Conservation (phyloP, 345 rosid genomes). For the Fremontodendron californicum region DNA sequence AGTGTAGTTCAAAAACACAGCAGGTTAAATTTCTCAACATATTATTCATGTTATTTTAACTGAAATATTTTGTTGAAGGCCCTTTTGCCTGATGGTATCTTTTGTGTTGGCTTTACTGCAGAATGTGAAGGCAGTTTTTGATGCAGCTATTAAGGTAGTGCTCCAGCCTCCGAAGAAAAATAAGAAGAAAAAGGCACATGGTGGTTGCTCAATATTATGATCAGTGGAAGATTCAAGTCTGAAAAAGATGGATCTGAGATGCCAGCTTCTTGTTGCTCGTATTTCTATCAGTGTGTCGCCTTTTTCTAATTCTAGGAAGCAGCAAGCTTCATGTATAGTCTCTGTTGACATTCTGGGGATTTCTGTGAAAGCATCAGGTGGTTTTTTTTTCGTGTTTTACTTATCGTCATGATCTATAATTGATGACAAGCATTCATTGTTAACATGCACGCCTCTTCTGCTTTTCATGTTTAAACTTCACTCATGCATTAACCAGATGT, state of each 20-base stretch:
- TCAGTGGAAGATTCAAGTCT: neutral
- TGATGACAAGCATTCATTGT: neutral
- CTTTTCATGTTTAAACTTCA: neutral
- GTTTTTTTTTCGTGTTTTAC: neutral
- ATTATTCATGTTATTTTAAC: too few relatives aligned
- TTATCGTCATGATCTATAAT: neutral
- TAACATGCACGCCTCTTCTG: neutral
- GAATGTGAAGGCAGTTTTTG: slow-evolving; percentile 6
- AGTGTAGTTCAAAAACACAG: neutral
- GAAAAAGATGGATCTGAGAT: neutral
- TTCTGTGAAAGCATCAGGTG: neutral
- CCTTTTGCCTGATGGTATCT: neutral
- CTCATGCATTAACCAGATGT: neutral
- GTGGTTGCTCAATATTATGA: neutral
- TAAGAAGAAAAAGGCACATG: neutral
- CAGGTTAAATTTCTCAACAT: neutral
- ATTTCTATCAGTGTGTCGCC: neutral
- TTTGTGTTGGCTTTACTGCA: slow-evolving; percentile 16
- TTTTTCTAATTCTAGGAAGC: neutral
- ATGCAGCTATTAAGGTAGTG: slow-evolving; percentile 4
- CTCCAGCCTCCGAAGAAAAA: neutral
- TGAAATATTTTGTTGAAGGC: too few relatives aligned
- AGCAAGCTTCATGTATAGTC: neutral
- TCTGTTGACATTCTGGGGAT: neutral
- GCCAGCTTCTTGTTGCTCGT: neutral